phyloP scores from a whole-genome alignment of 768 basidiomycete species.

The Asterophora lycoperdoides region DNA sequence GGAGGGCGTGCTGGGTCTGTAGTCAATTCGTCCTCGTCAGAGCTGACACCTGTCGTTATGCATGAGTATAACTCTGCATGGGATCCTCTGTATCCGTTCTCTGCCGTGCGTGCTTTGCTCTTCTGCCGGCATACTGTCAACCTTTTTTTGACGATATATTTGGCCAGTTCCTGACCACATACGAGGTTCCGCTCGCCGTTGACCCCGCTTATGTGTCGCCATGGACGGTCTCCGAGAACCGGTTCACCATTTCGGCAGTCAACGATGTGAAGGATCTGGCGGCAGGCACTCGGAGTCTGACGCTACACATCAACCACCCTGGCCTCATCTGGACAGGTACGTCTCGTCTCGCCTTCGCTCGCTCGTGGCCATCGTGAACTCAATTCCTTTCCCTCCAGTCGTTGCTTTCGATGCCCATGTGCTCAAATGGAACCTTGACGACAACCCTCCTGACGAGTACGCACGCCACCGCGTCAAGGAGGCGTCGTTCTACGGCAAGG shows the following conservation, averaged over 20 bases:
- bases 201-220: slow-evolving; percentile 47
- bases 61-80: slow-evolving; percentile 82
- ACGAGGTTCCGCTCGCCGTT: slow-evolving; percentile 65
- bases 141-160: background rate
- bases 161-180: slow-evolving; percentile 74
- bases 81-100: slow-evolving; percentile 83
- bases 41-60: slow-evolving; percentile 50
- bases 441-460: slow-evolving; percentile 71
- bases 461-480: slow-evolving; percentile 90
- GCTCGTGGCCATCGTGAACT: background rate
- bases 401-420: slow-evolving; percentile 92
- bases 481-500: slow-evolving; percentile 77
- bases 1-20: slow-evolving; percentile 29
- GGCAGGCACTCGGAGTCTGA: slow-evolving; percentile 66
- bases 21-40: slow-evolving; percentile 6
- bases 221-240: slow-evolving; percentile 34
- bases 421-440: slow-evolving; percentile 75
- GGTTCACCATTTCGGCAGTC: slow-evolving; percentile 53
- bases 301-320: slow-evolving; percentile 72
- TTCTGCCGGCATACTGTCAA: slow-evolving; percentile 11
- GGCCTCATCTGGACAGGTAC: slow-evolving; percentile 82
- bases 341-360: background rate
- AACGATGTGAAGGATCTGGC: slow-evolving; percentile 51
- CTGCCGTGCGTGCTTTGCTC: slow-evolving; percentile 44
- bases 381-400: slow-evolving; percentile 40